Conservation (phyloP, 2,329 filamentous ascomycete species). For the Thielaviopsis musarum region DNA sequence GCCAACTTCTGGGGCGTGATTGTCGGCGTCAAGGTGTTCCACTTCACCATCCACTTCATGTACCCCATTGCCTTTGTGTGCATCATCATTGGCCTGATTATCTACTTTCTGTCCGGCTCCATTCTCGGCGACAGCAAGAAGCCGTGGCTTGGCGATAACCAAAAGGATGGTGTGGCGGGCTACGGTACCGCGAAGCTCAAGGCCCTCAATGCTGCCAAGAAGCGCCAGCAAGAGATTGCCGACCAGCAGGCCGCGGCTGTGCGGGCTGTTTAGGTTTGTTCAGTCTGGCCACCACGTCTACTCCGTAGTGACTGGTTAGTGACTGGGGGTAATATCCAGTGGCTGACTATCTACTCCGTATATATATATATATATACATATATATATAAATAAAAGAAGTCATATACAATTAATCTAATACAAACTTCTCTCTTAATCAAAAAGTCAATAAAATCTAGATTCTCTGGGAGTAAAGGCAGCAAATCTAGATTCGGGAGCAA, state of each 20-base stretch:
- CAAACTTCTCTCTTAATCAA: too few relatives aligned
- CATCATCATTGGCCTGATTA: slow-evolving; percentile 69
- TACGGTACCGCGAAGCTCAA: slow-evolving; percentile 72
- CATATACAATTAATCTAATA: too few relatives aligned
- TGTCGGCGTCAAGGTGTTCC: slow-evolving; percentile 78
- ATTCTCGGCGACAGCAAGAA: slow-evolving; percentile 78
- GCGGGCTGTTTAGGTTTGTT: neutral
- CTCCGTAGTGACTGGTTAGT: too few relatives aligned
- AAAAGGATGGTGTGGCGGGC: slow-evolving; percentile 65
- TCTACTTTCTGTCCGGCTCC: slow-evolving; percentile 76
- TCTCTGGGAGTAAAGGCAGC: neutral
- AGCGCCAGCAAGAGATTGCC: slow-evolving; percentile 1
- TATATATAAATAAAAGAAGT: too few relatives aligned
- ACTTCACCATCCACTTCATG: slow-evolving; percentile 64
- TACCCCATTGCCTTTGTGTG: slow-evolving; percentile 92
- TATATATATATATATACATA: too few relatives aligned
- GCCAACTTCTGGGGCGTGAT: slow-evolving; percentile 96
- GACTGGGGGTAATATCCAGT: too few relatives aligned
- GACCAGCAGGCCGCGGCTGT: neutral
- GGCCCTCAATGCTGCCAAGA: slow-evolving; percentile 40
- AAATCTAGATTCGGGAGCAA: neutral
- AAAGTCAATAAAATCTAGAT: neutral
- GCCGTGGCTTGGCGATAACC: slow-evolving; percentile 81
- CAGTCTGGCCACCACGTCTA: too few relatives aligned
- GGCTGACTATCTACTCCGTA: too few relatives aligned